Base-by-base conservation (phyloP, 768 basidiomycete species). In the Lentinula detonsa region DNA sequence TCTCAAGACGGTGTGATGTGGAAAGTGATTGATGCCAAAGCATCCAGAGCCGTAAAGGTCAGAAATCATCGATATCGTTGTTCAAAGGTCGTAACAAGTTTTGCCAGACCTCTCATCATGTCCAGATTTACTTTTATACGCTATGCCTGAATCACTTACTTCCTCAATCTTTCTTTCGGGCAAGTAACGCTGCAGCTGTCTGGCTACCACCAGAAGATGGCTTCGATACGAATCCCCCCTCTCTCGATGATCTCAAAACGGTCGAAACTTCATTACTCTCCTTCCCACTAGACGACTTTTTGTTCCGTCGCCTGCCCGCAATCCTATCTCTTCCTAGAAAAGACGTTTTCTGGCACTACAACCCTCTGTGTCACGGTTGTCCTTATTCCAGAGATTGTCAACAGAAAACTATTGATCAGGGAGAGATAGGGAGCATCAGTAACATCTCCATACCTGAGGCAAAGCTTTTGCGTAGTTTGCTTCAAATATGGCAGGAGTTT, bases 1-100 rank as follows among this genome's bases (percentile, higher is more conserved):
- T 68, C 64, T 1, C 59, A 65, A 10, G 65, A 67, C 11, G 72
- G 73, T 7, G 69, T 78, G 28, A 63, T 65, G 31, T 83, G 80
- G 81, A 78, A 73, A 65, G 76, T 82, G 10, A 73, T 83, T 39
- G 81, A 83, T 62, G 80, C 79, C 1, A 83, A 83, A 67, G 75
- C 76, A 0, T 81, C 80, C 11, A 76, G 73, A 63, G 60, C 67
- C 51, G 76, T 81, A 45, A 82, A 82, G 76, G 81, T 81, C 53
- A 31, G 68, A 57, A 28, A 18, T 40, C 10, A 21, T 39, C n/a
- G 18, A 15, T 49, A 9, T 53, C 9, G n/a, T 42, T 53, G 8
- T 11, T 43, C 18, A 35, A 31, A 21, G 4, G 18, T 43, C 59
- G 37, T 33, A 45, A 55, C 45, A 18, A 31, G 23, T 33, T 9